Evolutionary conservation across 2,329 filamentous ascomycete species (phyloP).

Genomic region (Aspergillus viridinutans): DNA sequence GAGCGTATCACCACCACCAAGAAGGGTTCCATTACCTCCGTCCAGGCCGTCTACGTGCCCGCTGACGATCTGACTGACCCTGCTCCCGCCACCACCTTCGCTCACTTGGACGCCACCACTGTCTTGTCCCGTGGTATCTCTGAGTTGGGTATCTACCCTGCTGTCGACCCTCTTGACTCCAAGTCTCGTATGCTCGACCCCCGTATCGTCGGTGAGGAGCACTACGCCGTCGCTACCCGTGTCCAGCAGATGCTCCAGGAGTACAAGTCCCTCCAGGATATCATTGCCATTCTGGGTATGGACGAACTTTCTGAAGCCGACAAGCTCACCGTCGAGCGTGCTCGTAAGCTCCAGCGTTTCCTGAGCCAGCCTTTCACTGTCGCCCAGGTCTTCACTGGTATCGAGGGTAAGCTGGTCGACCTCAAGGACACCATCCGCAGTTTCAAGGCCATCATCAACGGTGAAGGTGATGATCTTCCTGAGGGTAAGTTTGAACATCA

Average conservation of each 20-base stretch:
- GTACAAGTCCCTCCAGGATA: slow-evolving; percentile 99
- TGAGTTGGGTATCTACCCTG: slow-evolving; percentile 99
- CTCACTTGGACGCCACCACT: slow-evolving; percentile 99
- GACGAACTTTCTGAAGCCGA: slow-evolving; percentile 98
- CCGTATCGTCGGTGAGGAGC: slow-evolving; percentile 95
- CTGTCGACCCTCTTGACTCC: slow-evolving; percentile 98
- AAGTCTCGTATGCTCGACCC: slow-evolving; percentile 99
- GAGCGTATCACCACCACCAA: slow-evolving; percentile 99
- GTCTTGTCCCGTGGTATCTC: slow-evolving; percentile 99
- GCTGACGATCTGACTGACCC: slow-evolving; percentile 99
- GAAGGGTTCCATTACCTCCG: slow-evolving; percentile 99
- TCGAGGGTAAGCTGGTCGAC: slow-evolving; percentile 95
- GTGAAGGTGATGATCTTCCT: slow-evolving; percentile 92
- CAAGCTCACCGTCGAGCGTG: slow-evolving; percentile 99
- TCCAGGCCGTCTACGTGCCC: slow-evolving; percentile 99
- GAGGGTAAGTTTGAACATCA: slow-evolving; percentile 61
- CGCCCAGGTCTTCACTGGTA: slow-evolving; percentile 67
- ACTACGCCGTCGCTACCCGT: slow-evolving; percentile 90
- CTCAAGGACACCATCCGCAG: slow-evolving; percentile 96
- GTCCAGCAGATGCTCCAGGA: slow-evolving; percentile 99
- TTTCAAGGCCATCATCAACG: slow-evolving; percentile 95
- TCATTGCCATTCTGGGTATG: slow-evolving; percentile 99
- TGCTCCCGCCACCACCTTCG: slow-evolving; percentile 98
- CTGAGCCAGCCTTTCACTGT: slow-evolving; percentile 98
- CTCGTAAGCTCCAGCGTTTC: slow-evolving; percentile 99